Base-by-base conservation (phyloP, 1,284 basidiomycete species). In the Ganoderma multipileum region DNA sequence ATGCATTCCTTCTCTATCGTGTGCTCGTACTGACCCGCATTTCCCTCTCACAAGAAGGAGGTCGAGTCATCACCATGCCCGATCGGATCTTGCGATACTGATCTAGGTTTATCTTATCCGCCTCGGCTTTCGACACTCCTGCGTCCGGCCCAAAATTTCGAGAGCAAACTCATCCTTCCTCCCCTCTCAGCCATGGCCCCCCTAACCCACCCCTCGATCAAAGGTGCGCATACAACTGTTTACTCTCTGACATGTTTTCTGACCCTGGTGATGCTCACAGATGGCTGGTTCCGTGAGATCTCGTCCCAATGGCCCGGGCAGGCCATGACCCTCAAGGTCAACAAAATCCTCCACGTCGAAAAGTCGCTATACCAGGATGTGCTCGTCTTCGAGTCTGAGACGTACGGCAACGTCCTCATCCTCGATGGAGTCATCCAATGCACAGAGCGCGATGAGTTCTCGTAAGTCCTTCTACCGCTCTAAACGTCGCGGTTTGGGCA, bases 251-350 rank as follows among this genome's bases (percentile, higher is more conserved):
- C 20, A 28, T 41, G 23, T 23, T 23, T 26, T 39, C 58, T 65
- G 14, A 57, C 23, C 7, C 12, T 12, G 11, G 36, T 5, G 30
- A 38, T 50, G 0, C 39, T 47, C 55, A 8, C 70, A 94, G 96
- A 98, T 86, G 96, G 97, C 81, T 99, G 97, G 97, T 99, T 98
- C 87, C 90, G 94, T 76, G 97, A 99, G 85, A 93, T 96, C 79
- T 97, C 95, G 68, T 90, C 94, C 47, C 97, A 99, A 85, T 99
- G 97, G 97, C 96, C 95, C 50, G 97, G 95, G 61, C 94, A 96
- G 83, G 96, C 96, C 64, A 95, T 97, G 94, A 95, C 94, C 69
- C 86, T 98, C 78, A 94, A 95, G 83, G 97, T 99, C 84, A 95
- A 94, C 83, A 94, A 95, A 85, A 95, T 99, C 76, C 87, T 99